These are phyloP conservation scores for Coemansia sp. DNA, from an alignment of 192 early-diverging fungal species.

Conservation along the genomic window DNA sequence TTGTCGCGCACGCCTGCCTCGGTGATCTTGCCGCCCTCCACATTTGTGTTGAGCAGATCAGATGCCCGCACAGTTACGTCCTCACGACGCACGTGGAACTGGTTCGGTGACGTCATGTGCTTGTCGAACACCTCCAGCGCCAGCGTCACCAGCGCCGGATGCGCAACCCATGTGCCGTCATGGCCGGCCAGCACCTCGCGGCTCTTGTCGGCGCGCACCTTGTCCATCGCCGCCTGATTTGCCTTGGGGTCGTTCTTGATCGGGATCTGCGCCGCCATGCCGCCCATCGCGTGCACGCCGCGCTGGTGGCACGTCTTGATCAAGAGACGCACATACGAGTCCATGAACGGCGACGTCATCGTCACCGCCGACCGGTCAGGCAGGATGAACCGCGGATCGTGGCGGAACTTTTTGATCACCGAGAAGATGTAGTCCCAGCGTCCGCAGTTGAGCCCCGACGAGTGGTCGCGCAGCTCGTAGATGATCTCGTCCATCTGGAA, in stretches of 20 bases:
- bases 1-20: slow-evolving; percentile 91
- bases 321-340: slow-evolving; percentile 93
- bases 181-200: slow-evolving; percentile 95
- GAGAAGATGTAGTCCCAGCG: slow-evolving; percentile 99
- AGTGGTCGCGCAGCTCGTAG: slow-evolving; percentile 98
- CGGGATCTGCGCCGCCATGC: slow-evolving; percentile 98
- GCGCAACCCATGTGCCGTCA: slow-evolving; percentile 96
- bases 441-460: slow-evolving; percentile 97
- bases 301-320: slow-evolving; percentile 99
- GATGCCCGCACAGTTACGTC: slow-evolving; percentile 81
- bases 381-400: slow-evolving; percentile 80
- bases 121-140: slow-evolving; percentile 88
- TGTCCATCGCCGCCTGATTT: slow-evolving; percentile 87
- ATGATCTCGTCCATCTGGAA: slow-evolving; percentile 99
- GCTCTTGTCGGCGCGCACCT: slow-evolving; percentile 93
- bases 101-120: slow-evolving; percentile 96
- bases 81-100: slow-evolving; percentile 87
- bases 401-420: slow-evolving; percentile 95
- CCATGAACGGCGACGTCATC: slow-evolving; percentile 98
- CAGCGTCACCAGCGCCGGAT: slow-evolving; percentile 91
- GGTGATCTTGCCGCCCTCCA: slow-evolving; percentile 74
- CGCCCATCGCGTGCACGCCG: slow-evolving; percentile 99
- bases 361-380: slow-evolving; percentile 88
- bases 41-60: slow-evolving; percentile 80
- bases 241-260: slow-evolving; percentile 91